Percentiles rank a stretch among this genome's conserved stretches.
Conservation (phyloP, 495 filamentous ascomycete genomes). For the Xylaria intraflava region DNA sequence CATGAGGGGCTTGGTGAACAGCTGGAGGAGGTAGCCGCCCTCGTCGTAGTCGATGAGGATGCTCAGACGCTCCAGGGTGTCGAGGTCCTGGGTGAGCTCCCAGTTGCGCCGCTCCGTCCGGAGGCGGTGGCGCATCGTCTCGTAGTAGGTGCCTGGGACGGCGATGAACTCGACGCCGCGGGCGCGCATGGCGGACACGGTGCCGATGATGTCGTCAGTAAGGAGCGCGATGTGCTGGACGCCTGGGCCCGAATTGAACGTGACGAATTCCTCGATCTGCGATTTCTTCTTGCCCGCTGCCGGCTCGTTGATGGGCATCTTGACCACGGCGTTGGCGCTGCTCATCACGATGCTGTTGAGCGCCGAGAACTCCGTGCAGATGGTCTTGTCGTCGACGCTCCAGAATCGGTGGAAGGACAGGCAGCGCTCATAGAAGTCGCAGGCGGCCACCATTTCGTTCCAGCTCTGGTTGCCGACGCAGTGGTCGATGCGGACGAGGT, state of each 20-base stretch:
- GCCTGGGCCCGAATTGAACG: slow-evolving; percentile 77
- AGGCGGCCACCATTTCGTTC: slow-evolving; percentile 76
- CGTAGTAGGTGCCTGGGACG: slow-evolving; percentile 77
- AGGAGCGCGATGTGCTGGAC: slow-evolving; percentile 89
- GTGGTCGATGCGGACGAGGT: slow-evolving; percentile 72
- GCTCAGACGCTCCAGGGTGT: slow-evolving; percentile 61
- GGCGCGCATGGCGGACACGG: slow-evolving; percentile 66
- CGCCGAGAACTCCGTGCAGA: slow-evolving; percentile 84
- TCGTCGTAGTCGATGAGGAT: slow-evolving; percentile 92
- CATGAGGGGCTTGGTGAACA: slow-evolving; percentile 89
- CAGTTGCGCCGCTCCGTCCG: slow-evolving; percentile 44
- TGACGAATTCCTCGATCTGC: slow-evolving; percentile 90
- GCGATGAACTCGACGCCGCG: slow-evolving; percentile 84
- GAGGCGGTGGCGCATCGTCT: slow-evolving; percentile 62
- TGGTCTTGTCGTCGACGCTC: slow-evolving; percentile 81
- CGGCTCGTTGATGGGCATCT: slow-evolving; percentile 97
- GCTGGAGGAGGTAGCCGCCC: slow-evolving; percentile 73
- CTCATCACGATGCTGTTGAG: slow-evolving; percentile 84
- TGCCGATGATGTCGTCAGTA: slow-evolving; percentile 67
- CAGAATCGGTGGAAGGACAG: slow-evolving; percentile 95
- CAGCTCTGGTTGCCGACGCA: slow-evolving; percentile 93
- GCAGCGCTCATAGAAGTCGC: slow-evolving; percentile 80
- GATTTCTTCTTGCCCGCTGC: slow-evolving; percentile 76
- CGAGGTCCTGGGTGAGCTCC: slow-evolving; percentile 68
- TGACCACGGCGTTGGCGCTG: slow-evolving; percentile 65